Evolutionary conservation across 805 yeast species (phyloP).

Genomic region (Candida wancherniae): DNA sequence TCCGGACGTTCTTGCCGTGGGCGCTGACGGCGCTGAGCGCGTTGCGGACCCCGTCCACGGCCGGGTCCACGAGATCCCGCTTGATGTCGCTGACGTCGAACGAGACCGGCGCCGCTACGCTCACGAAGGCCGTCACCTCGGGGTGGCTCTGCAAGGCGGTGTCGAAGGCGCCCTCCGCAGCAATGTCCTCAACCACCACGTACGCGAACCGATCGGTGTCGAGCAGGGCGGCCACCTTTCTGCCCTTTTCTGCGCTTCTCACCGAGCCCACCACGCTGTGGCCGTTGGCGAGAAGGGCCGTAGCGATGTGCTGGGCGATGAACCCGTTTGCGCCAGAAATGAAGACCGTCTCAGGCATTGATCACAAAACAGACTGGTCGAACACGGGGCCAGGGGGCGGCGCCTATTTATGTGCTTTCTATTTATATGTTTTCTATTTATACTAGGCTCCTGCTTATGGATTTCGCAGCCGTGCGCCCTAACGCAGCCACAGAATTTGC

Average conservation of each 20-base stretch:
- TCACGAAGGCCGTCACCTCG: slow-evolving; percentile 24
- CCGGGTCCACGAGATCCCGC: slow-evolving; percentile 39
- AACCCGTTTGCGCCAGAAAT: slow-evolving; percentile 49
- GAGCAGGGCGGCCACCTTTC: slow-evolving; percentile 15
- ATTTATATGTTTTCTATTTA: too few species aligned
- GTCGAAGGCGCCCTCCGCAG: slow-evolving; percentile 22
- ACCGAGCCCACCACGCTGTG: slow-evolving; percentile 45
- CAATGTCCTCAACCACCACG: slow-evolving; percentile 21
- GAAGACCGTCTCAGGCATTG: slow-evolving; percentile 21
- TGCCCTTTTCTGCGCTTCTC: slow-evolving; percentile 36
- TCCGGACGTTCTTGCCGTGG: slow-evolving; percentile 36
- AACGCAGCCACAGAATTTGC: too few species aligned
- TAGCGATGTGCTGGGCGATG: slow-evolving; percentile 42
- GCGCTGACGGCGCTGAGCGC: slow-evolving; percentile 46
- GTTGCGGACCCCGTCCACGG: slow-evolving; percentile 37
- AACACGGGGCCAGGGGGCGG: too few species aligned
- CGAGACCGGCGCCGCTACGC: slow-evolving; percentile 32
- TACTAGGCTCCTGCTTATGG: too few species aligned
- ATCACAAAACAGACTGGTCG: too few species aligned
- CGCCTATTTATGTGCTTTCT: too few species aligned
- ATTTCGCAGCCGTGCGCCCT: too few species aligned
- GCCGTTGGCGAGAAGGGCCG: slow-evolving; percentile 31
- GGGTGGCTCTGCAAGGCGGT: slow-evolving; percentile 22
- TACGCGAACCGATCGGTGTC: slow-evolving; percentile 2
- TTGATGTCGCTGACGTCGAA: slow-evolving; percentile 30